Evolutionary conservation across 1,139 yeast genomes (phyloP), one percentile per base, ranked within the genome.

Genomic region (Spathaspora sp.): DNA sequence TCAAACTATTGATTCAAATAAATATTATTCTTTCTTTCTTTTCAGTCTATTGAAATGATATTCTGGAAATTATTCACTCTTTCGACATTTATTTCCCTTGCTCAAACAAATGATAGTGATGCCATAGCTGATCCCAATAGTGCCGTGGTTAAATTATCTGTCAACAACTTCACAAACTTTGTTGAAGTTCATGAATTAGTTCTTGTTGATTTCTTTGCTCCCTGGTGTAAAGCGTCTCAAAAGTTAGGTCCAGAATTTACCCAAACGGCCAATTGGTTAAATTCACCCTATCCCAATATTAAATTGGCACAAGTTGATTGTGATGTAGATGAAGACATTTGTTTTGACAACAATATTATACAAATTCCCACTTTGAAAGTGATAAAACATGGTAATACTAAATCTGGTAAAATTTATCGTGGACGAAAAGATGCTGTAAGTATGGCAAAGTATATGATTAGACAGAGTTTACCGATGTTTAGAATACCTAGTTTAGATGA

Each of bases 221-320:
- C 99, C 63, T 93, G 99, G 99, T 93, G 99, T 78, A 99, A 99
- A 18, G 97, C 95, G 73, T 93, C 99, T 78, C 90, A 93, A 78
- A 82, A 82, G 50, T 78, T 93, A 56, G 98, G 93, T 18, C 99
- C 99, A 44, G 93, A 93, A 68, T 91, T 81, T 64, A 80, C 86
- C 56, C 68, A 79, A 59, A 99, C 98, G 45, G 97, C 99, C 46
- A 86, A 88, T 54, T 58, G 64, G 23, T 77, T 93, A 63, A 80
- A 79, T 54, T 82, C 77, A 42, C 70, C 86, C 53, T 61, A 72
- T 55, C 72, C 76, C 39, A 74, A 80, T 51, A 86, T 91, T 67
- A 80, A 84, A 56, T 76, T 93, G 60, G 97, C 93, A 48, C 96
- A 93, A 74, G 75, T 93, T 56, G 97, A 93, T 72, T 93, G 99